Percentiles rank a stretch among this genome's conserved stretches.
These are phyloP conservation scores for Coemansia aciculifera DNA, from an alignment of 192 early-diverging fungal species.

Conservation along the genomic window DNA sequence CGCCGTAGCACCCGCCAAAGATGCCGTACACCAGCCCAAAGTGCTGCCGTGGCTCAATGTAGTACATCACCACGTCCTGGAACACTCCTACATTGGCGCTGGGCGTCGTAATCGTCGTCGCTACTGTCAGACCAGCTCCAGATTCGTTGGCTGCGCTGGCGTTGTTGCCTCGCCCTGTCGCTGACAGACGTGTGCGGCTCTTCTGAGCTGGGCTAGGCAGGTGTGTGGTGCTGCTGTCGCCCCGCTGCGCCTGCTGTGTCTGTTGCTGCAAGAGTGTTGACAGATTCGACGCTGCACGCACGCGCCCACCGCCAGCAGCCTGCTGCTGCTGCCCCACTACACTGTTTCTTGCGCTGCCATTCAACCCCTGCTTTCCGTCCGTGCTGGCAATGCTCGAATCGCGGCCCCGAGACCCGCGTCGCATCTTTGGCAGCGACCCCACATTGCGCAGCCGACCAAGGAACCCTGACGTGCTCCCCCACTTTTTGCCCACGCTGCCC, in stretches of 20 bases:
- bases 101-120: constrained; percentile 8
- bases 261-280: constrained; percentile 22
- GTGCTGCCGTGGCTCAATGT: constrained; percentile 82
- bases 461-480: constrained; percentile 30
- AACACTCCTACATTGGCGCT: constrained; percentile 31
- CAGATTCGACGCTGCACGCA: constrained; percentile 29
- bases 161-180: background rate
- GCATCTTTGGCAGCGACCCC: constrained; percentile 38
- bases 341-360: constrained; percentile 29
- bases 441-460: constrained; percentile 47
- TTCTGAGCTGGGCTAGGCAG: constrained; percentile 6
- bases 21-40: constrained; percentile 70
- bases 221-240: background rate
- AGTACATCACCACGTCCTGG: constrained; percentile 61
- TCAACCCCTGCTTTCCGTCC: background rate
- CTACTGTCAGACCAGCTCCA: constrained; percentile 2
- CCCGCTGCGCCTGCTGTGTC: background rate
- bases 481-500: constrained; percentile 30
- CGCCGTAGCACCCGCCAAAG: constrained; percentile 69
- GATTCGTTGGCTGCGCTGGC: background rate
- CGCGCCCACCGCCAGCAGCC: constrained; percentile 14
- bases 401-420: constrained; percentile 22
- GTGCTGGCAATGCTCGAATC: constrained; percentile 12
- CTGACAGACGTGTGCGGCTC: background rate
- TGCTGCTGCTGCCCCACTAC: constrained; percentile 11